These are phyloP conservation scores for Phyllachora maydis DNA, from an alignment of 2,329 filamentous ascomycete species.

Conservation along the genomic window DNA sequence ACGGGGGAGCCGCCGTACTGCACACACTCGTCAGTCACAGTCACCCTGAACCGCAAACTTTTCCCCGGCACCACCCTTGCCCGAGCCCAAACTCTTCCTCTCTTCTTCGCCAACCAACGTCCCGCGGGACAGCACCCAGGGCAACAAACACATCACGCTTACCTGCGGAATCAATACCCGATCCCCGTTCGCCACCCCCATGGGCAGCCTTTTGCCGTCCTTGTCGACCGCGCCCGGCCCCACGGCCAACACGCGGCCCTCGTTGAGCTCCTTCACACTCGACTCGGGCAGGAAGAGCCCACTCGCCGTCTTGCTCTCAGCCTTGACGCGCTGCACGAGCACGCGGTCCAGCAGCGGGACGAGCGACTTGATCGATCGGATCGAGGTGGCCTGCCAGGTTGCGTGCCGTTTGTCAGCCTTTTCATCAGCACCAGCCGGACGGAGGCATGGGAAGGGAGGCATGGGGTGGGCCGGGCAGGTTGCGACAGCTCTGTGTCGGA, in stretches of 20 bases:
- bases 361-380: conserved; percentile 91
- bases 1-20: conserved; percentile 87
- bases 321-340: conserved; percentile 93
- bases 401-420: not conserved
- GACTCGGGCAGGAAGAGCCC: conserved; percentile 97
- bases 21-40: conserved; percentile 1
- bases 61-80: too few relatives aligned
- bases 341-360: conserved; percentile 94
- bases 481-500: too few relatives aligned
- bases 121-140: too few relatives aligned
- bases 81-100: too few relatives aligned
- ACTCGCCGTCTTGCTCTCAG: conserved; percentile 85
- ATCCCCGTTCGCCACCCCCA: conserved; percentile 70
- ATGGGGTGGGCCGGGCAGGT: too few relatives aligned
- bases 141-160: too few relatives aligned
- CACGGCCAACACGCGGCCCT: conserved; percentile 89
- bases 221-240: conserved; percentile 76
- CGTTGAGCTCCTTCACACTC: conserved; percentile 93
- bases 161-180: conserved; percentile 92
- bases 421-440: too few relatives aligned
- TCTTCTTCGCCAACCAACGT: not conserved
- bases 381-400: conserved; percentile 45
- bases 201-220: conserved; percentile 71
- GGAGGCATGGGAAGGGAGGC: too few relatives aligned
- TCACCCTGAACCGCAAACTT: not conserved